These are phyloP conservation scores for Galerina marginata DNA, from an alignment of 768 basidiomycete genomes.

Conservation along the genomic window DNA sequence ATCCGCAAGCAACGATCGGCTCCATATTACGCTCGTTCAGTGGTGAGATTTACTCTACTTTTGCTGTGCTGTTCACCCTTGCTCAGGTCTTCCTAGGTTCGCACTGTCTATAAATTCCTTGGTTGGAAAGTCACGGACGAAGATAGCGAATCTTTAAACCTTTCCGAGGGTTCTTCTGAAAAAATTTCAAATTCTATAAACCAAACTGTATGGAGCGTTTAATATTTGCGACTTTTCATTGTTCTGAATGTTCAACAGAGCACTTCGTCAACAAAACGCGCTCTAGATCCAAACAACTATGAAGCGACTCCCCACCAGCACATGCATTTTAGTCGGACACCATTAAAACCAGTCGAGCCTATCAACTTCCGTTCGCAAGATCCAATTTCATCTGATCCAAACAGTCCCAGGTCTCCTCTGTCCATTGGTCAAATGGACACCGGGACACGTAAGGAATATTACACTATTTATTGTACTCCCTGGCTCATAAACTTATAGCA, in stretches of 20 bases:
- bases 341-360: neutral
- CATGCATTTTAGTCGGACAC: neutral
- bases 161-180: too few species aligned
- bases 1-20: conserved; percentile 36
- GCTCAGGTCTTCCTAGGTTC: conserved; percentile 1
- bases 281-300: neutral
- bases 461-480: too few species aligned
- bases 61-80: neutral
- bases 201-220: too few species aligned
- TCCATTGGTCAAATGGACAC: too few species aligned
- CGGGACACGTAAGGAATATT: too few species aligned
- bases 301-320: too few species aligned
- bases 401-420: too few species aligned
- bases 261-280: neutral
- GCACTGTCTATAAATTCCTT: conserved; percentile 9
- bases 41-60: conserved; percentile 17
- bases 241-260: neutral
- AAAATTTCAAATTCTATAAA: too few species aligned
- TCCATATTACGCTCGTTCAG: conserved; percentile 50
- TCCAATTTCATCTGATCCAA: too few species aligned
- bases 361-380: too few species aligned
- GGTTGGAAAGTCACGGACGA: neutral
- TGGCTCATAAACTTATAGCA: too few species aligned
- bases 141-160: too few species aligned
- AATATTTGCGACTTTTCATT: neutral